Conservation (phyloP, 352 stramenopile genomes). For the Globisporangium solare region DNA sequence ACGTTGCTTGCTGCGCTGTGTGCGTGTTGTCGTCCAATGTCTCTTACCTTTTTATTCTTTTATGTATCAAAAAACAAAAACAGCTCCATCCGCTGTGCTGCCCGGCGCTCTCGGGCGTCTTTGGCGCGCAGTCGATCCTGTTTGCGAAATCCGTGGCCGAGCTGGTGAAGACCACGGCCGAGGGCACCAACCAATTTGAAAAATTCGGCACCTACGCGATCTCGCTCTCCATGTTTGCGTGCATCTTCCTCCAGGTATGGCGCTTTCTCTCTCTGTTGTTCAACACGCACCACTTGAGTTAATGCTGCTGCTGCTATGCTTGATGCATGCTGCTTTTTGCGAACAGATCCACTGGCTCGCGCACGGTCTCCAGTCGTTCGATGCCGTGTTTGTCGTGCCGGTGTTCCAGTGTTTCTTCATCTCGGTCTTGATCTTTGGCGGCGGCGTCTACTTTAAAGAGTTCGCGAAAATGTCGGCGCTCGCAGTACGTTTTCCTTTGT, state of each 20-base stretch:
- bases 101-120: slow-evolving; percentile 66
- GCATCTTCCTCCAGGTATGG: slow-evolving; percentile 72
- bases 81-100: slow-evolving; percentile 65
- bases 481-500: slow-evolving; percentile 19
- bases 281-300: not conserved
- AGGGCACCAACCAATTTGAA: slow-evolving; percentile 68
- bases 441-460: slow-evolving; percentile 88
- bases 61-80: no score
- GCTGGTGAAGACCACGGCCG: slow-evolving; percentile 76
- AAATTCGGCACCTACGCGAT: slow-evolving; percentile 77
- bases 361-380: slow-evolving; percentile 72
- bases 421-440: slow-evolving; percentile 85
- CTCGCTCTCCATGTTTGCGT: slow-evolving; percentile 69
- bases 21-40: not conserved
- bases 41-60: not conserved
- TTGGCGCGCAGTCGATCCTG: slow-evolving; percentile 75
- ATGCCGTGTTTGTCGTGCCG: slow-evolving; percentile 83
- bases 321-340: no score
- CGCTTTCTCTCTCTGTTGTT: not conserved
- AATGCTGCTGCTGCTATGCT: not conserved
- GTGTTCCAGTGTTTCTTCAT: slow-evolving; percentile 91
- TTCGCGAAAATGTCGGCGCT: slow-evolving; percentile 52
- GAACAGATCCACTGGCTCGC: slow-evolving; percentile 83
- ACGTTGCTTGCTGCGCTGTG: not conserved
- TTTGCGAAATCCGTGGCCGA: slow-evolving; percentile 82